Conservation (phyloP, 2,329 filamentous ascomycete genomes). For the Paradendryphiella salina region DNA sequence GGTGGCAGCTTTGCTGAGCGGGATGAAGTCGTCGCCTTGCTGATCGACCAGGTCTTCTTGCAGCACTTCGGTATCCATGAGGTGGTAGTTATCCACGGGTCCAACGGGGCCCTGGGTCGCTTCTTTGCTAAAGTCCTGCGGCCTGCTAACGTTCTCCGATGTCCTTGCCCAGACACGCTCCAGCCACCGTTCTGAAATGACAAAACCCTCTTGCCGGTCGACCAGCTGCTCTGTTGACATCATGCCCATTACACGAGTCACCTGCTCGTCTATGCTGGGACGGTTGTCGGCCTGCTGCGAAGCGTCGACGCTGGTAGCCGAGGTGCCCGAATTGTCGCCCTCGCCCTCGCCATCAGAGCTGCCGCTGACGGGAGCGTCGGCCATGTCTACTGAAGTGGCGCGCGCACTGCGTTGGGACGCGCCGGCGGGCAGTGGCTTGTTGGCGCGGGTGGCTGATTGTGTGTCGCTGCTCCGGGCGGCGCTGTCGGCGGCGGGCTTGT, state of each 20-base stretch:
- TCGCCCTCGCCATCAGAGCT: slow-evolving; percentile 40
- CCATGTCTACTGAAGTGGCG: slow-evolving; percentile 52
- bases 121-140: slow-evolving; percentile 61
- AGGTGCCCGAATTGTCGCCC: slow-evolving; percentile 26
- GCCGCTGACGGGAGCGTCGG: slow-evolving; percentile 38
- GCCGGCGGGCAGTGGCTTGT: slow-evolving; percentile 26
- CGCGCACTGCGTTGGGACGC: slow-evolving; percentile 36
- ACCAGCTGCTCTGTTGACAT: slow-evolving; percentile 57
- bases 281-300: slow-evolving; percentile 25
- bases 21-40: slow-evolving; percentile 63
- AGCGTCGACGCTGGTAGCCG: slow-evolving; percentile 20
- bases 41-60: slow-evolving; percentile 40
- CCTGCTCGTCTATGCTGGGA: slow-evolving; percentile 64
- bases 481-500: slow-evolving; percentile 18
- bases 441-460: slow-evolving; percentile 31
- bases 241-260: slow-evolving; percentile 70
- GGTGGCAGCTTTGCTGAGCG: slow-evolving; percentile 68
- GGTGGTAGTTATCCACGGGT: slow-evolving; percentile 83
- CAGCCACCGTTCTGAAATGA: slow-evolving; percentile 82
- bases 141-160: slow-evolving; percentile 40
- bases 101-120: slow-evolving; percentile 68
- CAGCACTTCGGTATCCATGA: slow-evolving; percentile 49
- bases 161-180: slow-evolving; percentile 49
- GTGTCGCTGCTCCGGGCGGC: slow-evolving; percentile 22
- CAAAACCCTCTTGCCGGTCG: slow-evolving; percentile 74